Evolutionary conservation across 371 early-diverging fungal genomes (phyloP), one percentile per base, ranked within the genome.

Genomic region (Mortierella sp.): DNA sequence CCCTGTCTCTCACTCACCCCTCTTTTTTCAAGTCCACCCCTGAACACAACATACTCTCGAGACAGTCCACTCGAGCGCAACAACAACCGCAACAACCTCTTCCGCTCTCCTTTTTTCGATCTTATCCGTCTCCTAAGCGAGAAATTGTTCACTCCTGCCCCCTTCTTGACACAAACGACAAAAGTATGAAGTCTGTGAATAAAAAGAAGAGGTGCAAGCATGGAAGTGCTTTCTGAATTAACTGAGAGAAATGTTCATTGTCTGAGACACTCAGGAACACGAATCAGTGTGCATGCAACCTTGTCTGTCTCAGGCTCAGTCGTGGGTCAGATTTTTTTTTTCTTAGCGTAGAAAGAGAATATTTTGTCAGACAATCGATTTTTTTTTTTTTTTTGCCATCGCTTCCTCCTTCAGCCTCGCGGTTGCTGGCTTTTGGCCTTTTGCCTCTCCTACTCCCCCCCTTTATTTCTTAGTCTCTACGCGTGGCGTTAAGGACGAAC

Each of bases 11-110:
- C 16, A 34, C 14, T 34, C 37, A 31, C 34, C 64, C 64, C 64
- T 37, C 9, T 21, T 64, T 64, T 64, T 64, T 31, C 31, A 16
- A 37, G 10, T 19, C 64, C 9, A 64, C 64, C 64, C 64, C 64
- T 64, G 64, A 64, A 40, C 40, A 31, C 64, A 64, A 64, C 59
- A 31, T 40, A 59, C 14, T 16, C 28, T 59, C 59, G 59, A 59
- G 59, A 59, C 28, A 16, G 40, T 64, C 37, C 24, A 19, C 16
- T 53, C 24, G 53, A 24, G 21, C 19, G 37, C 37, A 19, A 21
- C 59, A 59, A 31, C 59, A 59, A 19, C 59, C 28, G 5, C 26
- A 10, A 19, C 59, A 28, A 14, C 59, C 37, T 37, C 64, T 37
- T 16, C 59, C 4, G 4, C 59, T 57, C 57, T 31, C 28, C 28